phyloP scores from a whole-genome alignment of 495 filamentous ascomycete species.

The Neurospora sp. region DNA sequence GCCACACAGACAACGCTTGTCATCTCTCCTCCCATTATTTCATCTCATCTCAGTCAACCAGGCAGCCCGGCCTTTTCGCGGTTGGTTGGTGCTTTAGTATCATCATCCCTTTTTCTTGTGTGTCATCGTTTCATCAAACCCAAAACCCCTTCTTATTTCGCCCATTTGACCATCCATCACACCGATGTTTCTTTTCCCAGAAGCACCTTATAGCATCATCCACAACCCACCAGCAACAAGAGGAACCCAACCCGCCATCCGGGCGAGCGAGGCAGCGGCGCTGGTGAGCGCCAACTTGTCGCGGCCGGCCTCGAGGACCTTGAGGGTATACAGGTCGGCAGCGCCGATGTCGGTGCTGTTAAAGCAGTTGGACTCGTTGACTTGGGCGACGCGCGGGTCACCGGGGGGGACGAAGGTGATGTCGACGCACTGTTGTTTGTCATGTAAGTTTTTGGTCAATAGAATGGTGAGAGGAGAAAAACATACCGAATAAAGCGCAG shows the following conservation, averaged over 20 bases:
- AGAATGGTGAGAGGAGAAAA: too few species aligned
- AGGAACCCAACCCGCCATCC: slow-evolving; percentile 26
- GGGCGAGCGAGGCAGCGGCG: slow-evolving; percentile 13
- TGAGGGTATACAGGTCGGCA: slow-evolving; percentile 61
- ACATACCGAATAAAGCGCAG: slow-evolving; percentile 82
- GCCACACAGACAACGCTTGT: neutral
- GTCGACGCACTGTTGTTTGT: slow-evolving; percentile 80
- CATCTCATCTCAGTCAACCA: neutral
- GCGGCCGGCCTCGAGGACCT: slow-evolving; percentile 26
- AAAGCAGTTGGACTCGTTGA: slow-evolving; percentile 73
- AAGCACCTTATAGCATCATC: slow-evolving; percentile 17
- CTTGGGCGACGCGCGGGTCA: slow-evolving; percentile 52
- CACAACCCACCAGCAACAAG: slow-evolving; percentile 24
- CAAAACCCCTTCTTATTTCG: neutral
- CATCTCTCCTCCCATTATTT: neutral
- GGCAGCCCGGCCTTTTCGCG: neutral
- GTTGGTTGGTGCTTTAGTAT: neutral
- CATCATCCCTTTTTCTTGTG: neutral
- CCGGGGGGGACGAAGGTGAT: slow-evolving; percentile 63
- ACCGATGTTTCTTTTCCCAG: neutral
- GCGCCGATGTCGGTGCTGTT: slow-evolving; percentile 69
- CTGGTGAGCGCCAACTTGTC: slow-evolving; percentile 6
- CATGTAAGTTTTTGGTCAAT: too few species aligned
- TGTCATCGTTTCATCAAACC: neutral
- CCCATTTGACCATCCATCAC: neutral